Evolutionary conservation across 140 eudicot species (phyloP).

Genomic region (Senecio squalidus): DNA sequence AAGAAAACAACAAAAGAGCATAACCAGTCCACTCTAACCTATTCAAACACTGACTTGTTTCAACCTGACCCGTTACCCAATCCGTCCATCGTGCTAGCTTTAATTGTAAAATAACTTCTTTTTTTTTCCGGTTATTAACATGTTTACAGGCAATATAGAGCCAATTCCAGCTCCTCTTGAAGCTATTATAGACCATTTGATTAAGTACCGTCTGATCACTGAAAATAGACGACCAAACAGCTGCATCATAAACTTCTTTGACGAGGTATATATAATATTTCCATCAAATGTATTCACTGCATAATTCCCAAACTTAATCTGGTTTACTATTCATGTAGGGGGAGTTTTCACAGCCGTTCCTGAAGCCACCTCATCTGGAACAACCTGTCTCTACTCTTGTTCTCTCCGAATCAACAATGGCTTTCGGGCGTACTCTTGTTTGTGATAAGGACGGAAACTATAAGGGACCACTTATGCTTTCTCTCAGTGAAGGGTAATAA

Average conservation of each 20-base stretch:
- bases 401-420: slow-evolving; percentile 71
- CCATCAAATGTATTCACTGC: not conserved
- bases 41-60: too few relatives aligned
- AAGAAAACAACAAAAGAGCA: too few relatives aligned
- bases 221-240: slow-evolving; percentile 84
- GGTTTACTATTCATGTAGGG: slow-evolving; percentile 32
- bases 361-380: slow-evolving; percentile 80
- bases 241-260: slow-evolving; percentile 89
- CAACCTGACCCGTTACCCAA: too few relatives aligned
- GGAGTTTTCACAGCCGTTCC: slow-evolving; percentile 77
- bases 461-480: slow-evolving; percentile 67
- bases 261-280: slow-evolving; percentile 60
- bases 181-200: slow-evolving; percentile 66
- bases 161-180: slow-evolving; percentile 85
- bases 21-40: too few relatives aligned
- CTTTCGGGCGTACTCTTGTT: slow-evolving; percentile 64
- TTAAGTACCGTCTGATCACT: slow-evolving; percentile 63
- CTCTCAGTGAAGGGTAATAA: slow-evolving; percentile 62
- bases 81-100: too few relatives aligned
- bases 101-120: too few relatives aligned
- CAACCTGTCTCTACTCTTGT: slow-evolving; percentile 65
- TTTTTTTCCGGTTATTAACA: not conserved
- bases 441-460: slow-evolving; percentile 67
- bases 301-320: not conserved
- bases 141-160: slow-evolving; percentile 62